Percentiles rank a stretch among this genome's conserved stretches.
These are phyloP conservation scores for Dipteronia sinensis DNA, from an alignment of 345 rosid genomes.

Conservation along the genomic window DNA sequence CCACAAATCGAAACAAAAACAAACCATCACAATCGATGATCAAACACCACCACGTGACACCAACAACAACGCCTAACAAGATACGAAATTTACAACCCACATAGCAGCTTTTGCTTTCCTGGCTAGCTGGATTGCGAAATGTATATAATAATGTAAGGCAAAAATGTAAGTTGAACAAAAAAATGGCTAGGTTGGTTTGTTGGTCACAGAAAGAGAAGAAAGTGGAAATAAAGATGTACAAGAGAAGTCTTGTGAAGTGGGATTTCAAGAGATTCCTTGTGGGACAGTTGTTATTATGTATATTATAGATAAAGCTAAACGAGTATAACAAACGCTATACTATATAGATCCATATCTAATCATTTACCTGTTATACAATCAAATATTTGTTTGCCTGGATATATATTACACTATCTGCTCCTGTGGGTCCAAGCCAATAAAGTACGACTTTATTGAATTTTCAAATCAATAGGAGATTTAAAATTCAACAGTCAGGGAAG, in stretches of 20 bases:
- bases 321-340: constrained; percentile 2
- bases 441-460: constrained; percentile 18
- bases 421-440: constrained; percentile 23
- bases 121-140: background rate
- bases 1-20: background rate
- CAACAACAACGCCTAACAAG: background rate
- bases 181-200: background rate
- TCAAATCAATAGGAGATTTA: background rate
- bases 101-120: constrained; percentile 5
- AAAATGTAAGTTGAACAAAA: background rate
- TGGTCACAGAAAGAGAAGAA: constrained; percentile 1
- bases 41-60: constrained; percentile 12
- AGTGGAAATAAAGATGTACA: background rate
- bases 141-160: background rate
- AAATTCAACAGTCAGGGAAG: background rate
- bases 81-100: background rate
- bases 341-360: constrained; percentile 15
- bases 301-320: constrained; percentile 25
- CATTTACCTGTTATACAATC: constrained; percentile 43
- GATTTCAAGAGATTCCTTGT: constrained; percentile 31
- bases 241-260: constrained; percentile 16
- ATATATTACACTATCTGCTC: constrained; percentile 15
- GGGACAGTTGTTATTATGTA: constrained; percentile 12
- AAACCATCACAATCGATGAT: background rate
- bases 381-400: constrained; percentile 26